Conservation (phyloP, 495 filamentous ascomycete genomes). For the Xylaria scruposa region DNA sequence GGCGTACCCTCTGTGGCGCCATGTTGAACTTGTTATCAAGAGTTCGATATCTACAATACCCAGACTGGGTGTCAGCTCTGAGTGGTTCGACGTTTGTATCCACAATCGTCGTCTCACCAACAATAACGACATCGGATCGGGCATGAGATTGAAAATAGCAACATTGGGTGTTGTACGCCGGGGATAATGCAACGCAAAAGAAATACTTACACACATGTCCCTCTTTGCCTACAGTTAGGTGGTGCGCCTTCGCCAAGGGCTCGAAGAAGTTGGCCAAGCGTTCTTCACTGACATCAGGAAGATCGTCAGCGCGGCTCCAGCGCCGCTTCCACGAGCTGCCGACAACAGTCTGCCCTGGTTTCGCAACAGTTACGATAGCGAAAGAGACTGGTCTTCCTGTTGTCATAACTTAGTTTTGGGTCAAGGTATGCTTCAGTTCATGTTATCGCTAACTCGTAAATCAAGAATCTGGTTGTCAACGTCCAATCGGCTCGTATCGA, state of each 20-base stretch:
- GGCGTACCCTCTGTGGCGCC: slow-evolving; percentile 36
- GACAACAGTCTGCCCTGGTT: slow-evolving; percentile 34
- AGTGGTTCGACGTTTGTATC: background rate
- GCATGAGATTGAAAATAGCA: background rate
- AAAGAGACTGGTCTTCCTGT: slow-evolving; percentile 35
- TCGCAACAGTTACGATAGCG: slow-evolving; percentile 32
- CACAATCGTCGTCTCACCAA: background rate
- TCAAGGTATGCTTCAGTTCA: background rate
- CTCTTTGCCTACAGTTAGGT: slow-evolving; percentile 34
- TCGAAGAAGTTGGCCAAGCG: slow-evolving; percentile 38
- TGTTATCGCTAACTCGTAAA: background rate
- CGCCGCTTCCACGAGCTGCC: slow-evolving; percentile 37
- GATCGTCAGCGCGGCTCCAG: slow-evolving; percentile 35
- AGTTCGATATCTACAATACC: slow-evolving; percentile 34
- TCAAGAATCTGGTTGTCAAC: background rate
- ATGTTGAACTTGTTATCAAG: slow-evolving; percentile 35
- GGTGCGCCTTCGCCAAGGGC: slow-evolving; percentile 33
- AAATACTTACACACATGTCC: slow-evolving; percentile 39
- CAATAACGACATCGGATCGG: background rate
- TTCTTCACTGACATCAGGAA: slow-evolving; percentile 34
- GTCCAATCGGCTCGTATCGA: too few species aligned
- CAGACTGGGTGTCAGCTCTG: background rate
- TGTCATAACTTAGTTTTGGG: slow-evolving; percentile 5
- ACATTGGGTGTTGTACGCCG: background rate
- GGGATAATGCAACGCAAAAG: background rate